A percentile compares a stretch with the other conserved stretches of the same genome.
phyloP scores from a whole-genome alignment of 768 basidiomycete genomes.

The Lactifluus pinguis region DNA sequence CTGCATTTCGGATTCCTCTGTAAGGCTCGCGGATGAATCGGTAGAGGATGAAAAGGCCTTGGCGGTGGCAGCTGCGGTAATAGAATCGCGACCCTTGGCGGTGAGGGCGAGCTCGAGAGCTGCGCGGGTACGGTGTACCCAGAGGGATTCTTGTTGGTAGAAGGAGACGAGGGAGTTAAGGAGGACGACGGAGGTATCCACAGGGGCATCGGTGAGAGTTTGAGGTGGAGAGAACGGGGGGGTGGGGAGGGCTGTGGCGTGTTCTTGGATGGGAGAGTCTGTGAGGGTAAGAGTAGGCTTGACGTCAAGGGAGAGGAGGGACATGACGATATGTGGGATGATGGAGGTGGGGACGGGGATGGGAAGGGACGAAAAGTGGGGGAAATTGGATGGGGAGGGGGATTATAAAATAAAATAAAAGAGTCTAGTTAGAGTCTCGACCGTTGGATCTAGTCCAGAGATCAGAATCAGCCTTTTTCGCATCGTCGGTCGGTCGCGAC shows the following conservation, averaged over 20 bases:
- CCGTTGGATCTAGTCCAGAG: neutral
- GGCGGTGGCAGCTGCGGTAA: constrained; percentile 10
- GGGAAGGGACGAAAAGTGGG: neutral
- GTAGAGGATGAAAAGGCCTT: constrained; percentile 14
- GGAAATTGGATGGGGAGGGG: neutral
- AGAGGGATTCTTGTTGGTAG: constrained; percentile 63
- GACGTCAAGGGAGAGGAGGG: constrained; percentile 17
- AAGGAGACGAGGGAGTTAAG: constrained; percentile 58
- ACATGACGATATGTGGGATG: constrained; percentile 3
- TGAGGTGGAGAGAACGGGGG: constrained; percentile 26
- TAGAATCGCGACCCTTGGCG: constrained; percentile 21
- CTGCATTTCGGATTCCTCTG: constrained; percentile 18
- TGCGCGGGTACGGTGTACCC: constrained; percentile 59
- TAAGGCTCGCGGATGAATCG: constrained; percentile 14
- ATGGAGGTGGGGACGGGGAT: constrained; percentile 1
- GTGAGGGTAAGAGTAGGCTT: constrained; percentile 14
- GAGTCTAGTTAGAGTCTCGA: constrained; percentile 12
- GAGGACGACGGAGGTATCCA: constrained; percentile 38
- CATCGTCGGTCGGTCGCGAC: neutral
- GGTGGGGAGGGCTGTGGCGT: constrained; percentile 22
- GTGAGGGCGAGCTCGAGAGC: constrained; percentile 43
- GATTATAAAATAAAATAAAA: constrained; percentile 4
- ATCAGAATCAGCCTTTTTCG: neutral
- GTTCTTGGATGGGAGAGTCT: constrained; percentile 19
- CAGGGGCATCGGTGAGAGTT: constrained; percentile 17